Conservation (phyloP, 768 basidiomycete species). For the Leccinum boreale region DNA sequence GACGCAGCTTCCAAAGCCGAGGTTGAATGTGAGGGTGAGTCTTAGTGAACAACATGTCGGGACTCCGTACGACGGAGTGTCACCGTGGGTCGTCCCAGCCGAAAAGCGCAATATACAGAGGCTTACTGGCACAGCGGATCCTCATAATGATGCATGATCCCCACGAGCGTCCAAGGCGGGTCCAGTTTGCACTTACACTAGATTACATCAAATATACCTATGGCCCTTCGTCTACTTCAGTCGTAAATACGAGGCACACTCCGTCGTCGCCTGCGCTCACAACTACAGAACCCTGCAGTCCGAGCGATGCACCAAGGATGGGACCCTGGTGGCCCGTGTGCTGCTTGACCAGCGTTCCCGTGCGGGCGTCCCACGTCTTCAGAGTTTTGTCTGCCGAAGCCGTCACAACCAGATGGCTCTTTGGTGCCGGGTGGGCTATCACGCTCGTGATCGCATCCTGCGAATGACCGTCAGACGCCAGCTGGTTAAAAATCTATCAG, state of each 20-base stretch:
- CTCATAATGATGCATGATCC: too few relatives aligned
- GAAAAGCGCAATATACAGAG: too few relatives aligned
- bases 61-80: too few relatives aligned
- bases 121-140: too few relatives aligned
- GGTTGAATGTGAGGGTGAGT: too few relatives aligned
- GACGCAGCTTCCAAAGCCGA: too few relatives aligned
- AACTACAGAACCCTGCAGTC: slow-evolving; percentile 64
- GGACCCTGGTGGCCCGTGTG: slow-evolving; percentile 82
- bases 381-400: slow-evolving; percentile 85
- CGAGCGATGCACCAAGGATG: slow-evolving; percentile 73
- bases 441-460: slow-evolving; percentile 89
- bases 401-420: slow-evolving; percentile 75
- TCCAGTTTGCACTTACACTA: not conserved
- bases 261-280: slow-evolving; percentile 93
- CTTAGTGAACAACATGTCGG: too few relatives aligned
- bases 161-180: too few relatives aligned
- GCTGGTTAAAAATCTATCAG: not conserved
- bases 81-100: too few relatives aligned
- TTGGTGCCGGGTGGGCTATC: slow-evolving; percentile 69
- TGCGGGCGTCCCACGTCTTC: slow-evolving; percentile 91
- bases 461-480: slow-evolving; percentile 6
- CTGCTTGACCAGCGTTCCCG: slow-evolving; percentile 70
- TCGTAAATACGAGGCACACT: slow-evolving; percentile 77
- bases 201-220: not conserved
- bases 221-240: slow-evolving; percentile 36